These are phyloP conservation scores for Clarireedia homoeocarpa DNA, from an alignment of 2,329 filamentous ascomycete species.

Conservation along the genomic window DNA sequence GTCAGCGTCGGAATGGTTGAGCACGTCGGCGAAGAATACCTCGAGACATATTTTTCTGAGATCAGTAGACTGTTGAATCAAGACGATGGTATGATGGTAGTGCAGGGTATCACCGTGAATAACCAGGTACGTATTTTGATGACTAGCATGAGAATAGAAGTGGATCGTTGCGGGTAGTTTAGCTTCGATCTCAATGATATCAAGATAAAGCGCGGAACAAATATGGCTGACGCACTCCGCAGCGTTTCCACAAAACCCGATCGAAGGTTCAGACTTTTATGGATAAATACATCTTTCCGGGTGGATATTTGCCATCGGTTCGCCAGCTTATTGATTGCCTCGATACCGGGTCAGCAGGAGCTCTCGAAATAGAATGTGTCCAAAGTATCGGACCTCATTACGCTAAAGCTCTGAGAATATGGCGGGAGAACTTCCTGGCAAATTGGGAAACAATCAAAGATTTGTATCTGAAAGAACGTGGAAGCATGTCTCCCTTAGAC, in stretches of 20 bases:
- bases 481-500: constrained; percentile 34
- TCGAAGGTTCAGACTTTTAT: constrained; percentile 43
- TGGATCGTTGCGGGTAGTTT: too few relatives aligned
- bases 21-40: constrained; percentile 57
- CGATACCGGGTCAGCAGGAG: constrained; percentile 46
- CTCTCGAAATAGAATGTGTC: constrained; percentile 54
- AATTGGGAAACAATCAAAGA: constrained; percentile 51
- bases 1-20: constrained; percentile 70
- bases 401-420: constrained; percentile 55
- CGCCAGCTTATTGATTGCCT: constrained; percentile 49
- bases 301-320: constrained; percentile 56
- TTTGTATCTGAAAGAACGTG: constrained; percentile 43
- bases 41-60: constrained; percentile 56
- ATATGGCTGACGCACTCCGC: background rate
- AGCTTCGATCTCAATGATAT: too few relatives aligned
- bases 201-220: too few relatives aligned
- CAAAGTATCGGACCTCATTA: constrained; percentile 68
- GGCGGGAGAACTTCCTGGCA: constrained; percentile 56
- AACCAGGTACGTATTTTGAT: constrained; percentile 1
- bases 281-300: constrained; percentile 66
- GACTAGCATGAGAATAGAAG: too few relatives aligned
- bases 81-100: constrained; percentile 54
- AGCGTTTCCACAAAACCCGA: constrained; percentile 10
- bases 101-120: constrained; percentile 66
- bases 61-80: constrained; percentile 55